A percentile compares a stretch with the other conserved stretches of the same genome.
Conservation (phyloP, 1,139 yeast genomes). For the Saccharomyces uvarum region DNA sequence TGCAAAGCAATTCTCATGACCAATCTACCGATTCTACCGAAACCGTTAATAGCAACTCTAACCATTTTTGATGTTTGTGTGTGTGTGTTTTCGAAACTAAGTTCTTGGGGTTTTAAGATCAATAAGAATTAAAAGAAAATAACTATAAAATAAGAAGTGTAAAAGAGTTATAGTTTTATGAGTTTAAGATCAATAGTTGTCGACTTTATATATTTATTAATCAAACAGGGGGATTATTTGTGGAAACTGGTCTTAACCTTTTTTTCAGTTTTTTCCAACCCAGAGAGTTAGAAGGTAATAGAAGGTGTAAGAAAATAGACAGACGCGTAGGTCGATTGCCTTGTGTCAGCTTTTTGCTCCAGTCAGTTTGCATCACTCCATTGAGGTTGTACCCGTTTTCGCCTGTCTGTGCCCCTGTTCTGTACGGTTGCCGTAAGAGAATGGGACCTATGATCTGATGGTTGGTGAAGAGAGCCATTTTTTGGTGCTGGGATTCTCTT, state of each 20-base stretch:
- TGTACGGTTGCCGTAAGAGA: not conserved
- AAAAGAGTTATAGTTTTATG: not conserved
- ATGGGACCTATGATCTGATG: not conserved
- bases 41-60: slow-evolving; percentile 77
- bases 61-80: slow-evolving; percentile 33
- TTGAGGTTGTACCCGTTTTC: not conserved
- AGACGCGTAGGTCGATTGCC: not conserved
- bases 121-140: slow-evolving; percentile 1
- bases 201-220: slow-evolving; percentile 1
- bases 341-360: not conserved
- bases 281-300: not conserved
- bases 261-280: not conserved
- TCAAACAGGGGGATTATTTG: not conserved
- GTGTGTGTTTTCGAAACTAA: slow-evolving; percentile 11
- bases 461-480: not conserved
- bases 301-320: not conserved
- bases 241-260: not conserved
- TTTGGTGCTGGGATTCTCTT: not conserved
- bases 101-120: slow-evolving; percentile 11
- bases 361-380: not conserved
- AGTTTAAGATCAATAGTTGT: not conserved
- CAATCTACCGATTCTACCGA: slow-evolving; percentile 83
- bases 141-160: not conserved
- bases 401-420: not conserved
- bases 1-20: slow-evolving; percentile 70